phyloP scores from a whole-genome alignment of 2,329 filamentous ascomycete genomes.

The Bipolaris oryzae region DNA sequence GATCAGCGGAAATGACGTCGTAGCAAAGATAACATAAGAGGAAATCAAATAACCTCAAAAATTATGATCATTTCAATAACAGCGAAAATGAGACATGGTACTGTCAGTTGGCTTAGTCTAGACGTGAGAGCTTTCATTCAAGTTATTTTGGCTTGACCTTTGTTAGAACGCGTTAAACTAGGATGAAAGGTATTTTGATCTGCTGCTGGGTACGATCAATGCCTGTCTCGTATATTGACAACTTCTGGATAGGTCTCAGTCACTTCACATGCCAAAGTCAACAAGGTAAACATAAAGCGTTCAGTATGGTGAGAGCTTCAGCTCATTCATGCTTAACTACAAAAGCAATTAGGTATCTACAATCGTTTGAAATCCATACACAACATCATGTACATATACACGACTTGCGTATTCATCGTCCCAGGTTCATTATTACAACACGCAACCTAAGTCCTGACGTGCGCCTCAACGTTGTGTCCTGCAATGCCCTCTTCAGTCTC shows the following conservation, averaged over 20 bases:
- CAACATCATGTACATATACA: background rate
- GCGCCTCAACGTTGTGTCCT: background rate
- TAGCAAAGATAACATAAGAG: background rate
- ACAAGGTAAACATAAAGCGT: background rate
- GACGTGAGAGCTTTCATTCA: too few relatives aligned
- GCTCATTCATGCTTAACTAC: slow-evolving; percentile 1
- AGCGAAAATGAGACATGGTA: too few relatives aligned
- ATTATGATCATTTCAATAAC: too few relatives aligned
- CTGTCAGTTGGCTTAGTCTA: too few relatives aligned
- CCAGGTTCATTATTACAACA: background rate
- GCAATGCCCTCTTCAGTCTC: slow-evolving; percentile 20
- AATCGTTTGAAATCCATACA: background rate
- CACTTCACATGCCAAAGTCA: too few relatives aligned
- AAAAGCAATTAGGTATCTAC: slow-evolving; percentile 7
- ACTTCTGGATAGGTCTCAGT: too few relatives aligned
- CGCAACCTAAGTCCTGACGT: background rate
- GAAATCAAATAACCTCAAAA: too few relatives aligned
- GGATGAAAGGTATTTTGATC: too few relatives aligned
- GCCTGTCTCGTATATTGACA: too few relatives aligned
- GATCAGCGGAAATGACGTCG: background rate
- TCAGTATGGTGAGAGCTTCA: background rate
- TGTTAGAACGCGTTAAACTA: too few relatives aligned
- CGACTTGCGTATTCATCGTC: background rate
- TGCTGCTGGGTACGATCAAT: too few relatives aligned
- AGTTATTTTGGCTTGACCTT: too few relatives aligned